These are phyloP conservation scores for Coniosporium tulheliwenetii DNA, from an alignment of 2,329 filamentous ascomycete genomes.

Conservation along the genomic window DNA sequence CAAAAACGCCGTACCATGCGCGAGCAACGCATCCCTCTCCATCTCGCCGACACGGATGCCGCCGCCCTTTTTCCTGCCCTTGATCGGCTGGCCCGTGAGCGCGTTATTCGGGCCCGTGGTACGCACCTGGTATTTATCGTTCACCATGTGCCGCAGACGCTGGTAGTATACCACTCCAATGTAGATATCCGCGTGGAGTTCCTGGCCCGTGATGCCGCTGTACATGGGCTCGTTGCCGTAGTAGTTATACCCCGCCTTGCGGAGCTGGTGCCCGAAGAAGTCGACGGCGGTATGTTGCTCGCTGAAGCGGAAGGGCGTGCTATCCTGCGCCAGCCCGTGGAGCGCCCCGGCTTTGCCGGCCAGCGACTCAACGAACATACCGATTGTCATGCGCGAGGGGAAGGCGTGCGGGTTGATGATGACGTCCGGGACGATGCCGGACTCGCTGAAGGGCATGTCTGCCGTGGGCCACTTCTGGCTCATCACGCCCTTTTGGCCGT, in stretches of 20 bases:
- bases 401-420: constrained; percentile 99
- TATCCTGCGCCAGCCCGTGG: constrained; percentile 91
- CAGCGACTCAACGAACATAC: constrained; percentile 96
- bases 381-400: constrained; percentile 98
- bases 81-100: constrained; percentile 89
- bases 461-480: constrained; percentile 90
- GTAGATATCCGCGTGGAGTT: constrained; percentile 90
- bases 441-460: constrained; percentile 95
- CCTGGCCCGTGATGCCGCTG: constrained; percentile 87
- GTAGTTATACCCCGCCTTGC: constrained; percentile 93
- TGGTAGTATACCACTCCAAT: constrained; percentile 97
- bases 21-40: constrained; percentile 90
- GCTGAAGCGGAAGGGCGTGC: constrained; percentile 86
- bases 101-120: constrained; percentile 86
- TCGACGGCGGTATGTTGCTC: constrained; percentile 85
- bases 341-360: constrained; percentile 89
- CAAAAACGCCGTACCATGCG: constrained; percentile 88
- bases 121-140: constrained; percentile 97
- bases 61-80: constrained; percentile 88
- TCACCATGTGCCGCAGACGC: constrained; percentile 96
- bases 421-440: constrained; percentile 88
- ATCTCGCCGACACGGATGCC: constrained; percentile 99
- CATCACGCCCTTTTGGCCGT: constrained; percentile 94
- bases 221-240: constrained; percentile 99
- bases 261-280: constrained; percentile 90